Percentiles rank a stretch among this genome's conserved stretches.
phyloP scores from a whole-genome alignment of 2,329 filamentous ascomycete species.

The Sporothrix inflata region DNA sequence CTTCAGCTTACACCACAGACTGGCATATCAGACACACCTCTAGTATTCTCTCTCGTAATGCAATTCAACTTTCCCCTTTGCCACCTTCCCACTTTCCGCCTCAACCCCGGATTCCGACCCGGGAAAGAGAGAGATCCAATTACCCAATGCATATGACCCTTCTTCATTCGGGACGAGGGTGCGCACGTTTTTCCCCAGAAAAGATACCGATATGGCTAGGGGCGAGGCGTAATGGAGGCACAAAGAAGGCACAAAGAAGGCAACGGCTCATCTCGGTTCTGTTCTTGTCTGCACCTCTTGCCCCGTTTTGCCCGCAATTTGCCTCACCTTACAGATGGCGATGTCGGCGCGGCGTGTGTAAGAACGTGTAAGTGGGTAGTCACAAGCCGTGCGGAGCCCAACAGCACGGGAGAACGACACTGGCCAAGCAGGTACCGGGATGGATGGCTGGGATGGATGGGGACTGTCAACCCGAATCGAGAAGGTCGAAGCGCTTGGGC shows the following conservation, averaged over 20 bases:
- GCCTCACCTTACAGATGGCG: not conserved
- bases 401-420: not conserved
- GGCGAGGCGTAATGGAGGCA: too few species aligned
- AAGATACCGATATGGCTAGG: not conserved
- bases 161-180: not conserved
- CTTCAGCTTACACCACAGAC: too few species aligned
- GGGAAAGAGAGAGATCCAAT: not conserved
- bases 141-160: constrained; percentile 15
- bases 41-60: not conserved
- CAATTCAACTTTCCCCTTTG: not conserved
- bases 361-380: not conserved
- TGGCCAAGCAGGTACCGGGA: not conserved
- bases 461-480: not conserved
- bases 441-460: too few species aligned
- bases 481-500: not conserved
- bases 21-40: too few species aligned
- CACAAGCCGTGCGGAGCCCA: not conserved
- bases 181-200: constrained; percentile 9
- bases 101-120: not conserved
- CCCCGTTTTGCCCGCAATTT: not conserved
- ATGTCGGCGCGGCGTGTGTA: not conserved
- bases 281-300: not conserved
- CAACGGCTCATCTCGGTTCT: not conserved
- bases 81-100: not conserved
- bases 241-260: too few species aligned